phyloP scores from a whole-genome alignment of 805 yeast species.

The Schizosaccharomyces lindneri region DNA sequence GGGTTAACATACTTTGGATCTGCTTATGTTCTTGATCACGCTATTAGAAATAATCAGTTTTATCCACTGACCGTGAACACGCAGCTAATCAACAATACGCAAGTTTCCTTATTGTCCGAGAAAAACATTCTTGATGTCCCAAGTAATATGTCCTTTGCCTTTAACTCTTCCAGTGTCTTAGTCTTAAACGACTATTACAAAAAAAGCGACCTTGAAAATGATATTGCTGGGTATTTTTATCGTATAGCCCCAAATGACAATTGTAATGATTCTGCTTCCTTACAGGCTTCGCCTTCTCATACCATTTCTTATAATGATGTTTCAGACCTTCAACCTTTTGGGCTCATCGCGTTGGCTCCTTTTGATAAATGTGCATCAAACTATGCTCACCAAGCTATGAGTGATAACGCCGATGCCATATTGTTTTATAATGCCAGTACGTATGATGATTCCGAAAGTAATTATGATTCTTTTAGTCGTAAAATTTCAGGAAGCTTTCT shows the following conservation, averaged over 20 bases:
- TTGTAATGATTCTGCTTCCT: neutral
- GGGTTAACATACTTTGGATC: neutral
- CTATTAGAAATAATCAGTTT: neutral
- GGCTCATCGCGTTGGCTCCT: neutral
- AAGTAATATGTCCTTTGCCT: neutral
- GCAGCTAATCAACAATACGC: neutral
- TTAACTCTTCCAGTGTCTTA: neutral
- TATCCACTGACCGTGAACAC: neutral
- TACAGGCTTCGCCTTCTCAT: neutral
- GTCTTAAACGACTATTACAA: neutral
- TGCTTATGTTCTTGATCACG: neutral
- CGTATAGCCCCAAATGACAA: neutral
- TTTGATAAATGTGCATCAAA: neutral
- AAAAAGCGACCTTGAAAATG: neutral
- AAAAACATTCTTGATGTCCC: neutral
- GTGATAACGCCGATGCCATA: neutral
- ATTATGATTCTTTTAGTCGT: neutral
- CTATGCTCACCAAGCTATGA: neutral
- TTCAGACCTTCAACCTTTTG: neutral
- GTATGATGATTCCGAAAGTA: neutral
- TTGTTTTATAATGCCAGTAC: neutral
- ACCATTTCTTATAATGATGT: neutral
- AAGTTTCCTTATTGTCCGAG: neutral
- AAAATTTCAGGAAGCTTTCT: no score
- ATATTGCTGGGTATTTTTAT: neutral